phyloP scores from a whole-genome alignment of 352 stramenopile genomes.

The Phytophthora chlamydospora region DNA sequence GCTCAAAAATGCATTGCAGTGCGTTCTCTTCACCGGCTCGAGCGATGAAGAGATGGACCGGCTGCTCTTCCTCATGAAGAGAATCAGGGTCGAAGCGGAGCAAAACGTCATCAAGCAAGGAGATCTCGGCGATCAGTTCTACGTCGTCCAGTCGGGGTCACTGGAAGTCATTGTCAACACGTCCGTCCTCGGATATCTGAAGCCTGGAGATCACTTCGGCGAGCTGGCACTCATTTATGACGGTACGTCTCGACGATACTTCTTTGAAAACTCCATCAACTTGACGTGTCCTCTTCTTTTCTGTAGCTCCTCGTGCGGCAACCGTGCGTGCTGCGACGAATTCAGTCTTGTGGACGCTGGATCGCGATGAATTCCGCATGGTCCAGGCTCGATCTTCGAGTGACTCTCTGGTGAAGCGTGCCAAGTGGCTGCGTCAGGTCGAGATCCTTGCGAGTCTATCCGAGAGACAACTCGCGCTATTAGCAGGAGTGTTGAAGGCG shows the following conservation, averaged over 20 bases:
- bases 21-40: constrained; percentile 66
- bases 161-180: constrained; percentile 79
- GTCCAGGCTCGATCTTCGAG: constrained; percentile 78
- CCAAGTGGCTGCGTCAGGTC: constrained; percentile 75
- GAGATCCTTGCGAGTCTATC: constrained; percentile 75
- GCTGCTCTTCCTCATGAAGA: constrained; percentile 84
- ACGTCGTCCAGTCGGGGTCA: constrained; percentile 73
- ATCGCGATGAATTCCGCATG: constrained; percentile 89
- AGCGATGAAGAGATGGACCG: constrained; percentile 75
- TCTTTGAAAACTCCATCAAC: not conserved
- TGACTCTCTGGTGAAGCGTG: constrained; percentile 75
- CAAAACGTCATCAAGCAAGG: constrained; percentile 94
- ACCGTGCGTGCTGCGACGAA: constrained; percentile 91
- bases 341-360: constrained; percentile 88
- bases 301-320: constrained; percentile 84
- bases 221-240: constrained; percentile 92
- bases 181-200: constrained; percentile 57
- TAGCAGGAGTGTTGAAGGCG: constrained; percentile 67
- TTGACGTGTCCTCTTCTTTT: constrained; percentile 6
- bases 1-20: constrained; percentile 66
- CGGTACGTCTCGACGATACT: constrained; percentile 33
- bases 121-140: constrained; percentile 93
- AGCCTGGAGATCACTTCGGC: constrained; percentile 81
- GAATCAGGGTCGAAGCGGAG: constrained; percentile 55
- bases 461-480: constrained; percentile 64